Evolutionary conservation across 2,329 filamentous ascomycete species (phyloP), one percentile per base, ranked within the genome.

Genomic region (Xylariaceae sp.): DNA sequence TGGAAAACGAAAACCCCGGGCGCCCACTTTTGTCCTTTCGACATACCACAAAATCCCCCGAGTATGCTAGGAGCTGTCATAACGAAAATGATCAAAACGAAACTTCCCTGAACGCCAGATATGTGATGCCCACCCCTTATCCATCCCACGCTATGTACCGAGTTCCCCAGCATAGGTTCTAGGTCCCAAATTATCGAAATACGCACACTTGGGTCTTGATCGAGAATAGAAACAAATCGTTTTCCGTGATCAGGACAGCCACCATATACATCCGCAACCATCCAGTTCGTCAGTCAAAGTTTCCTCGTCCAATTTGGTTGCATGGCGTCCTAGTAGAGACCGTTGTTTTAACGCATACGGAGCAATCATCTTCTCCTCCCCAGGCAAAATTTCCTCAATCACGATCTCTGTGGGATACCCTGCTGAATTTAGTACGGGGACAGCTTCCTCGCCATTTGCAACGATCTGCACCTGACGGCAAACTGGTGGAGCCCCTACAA

Each of bases 201-300:
- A 44, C 56, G n/a, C 11, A 51, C 23, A 51, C 34, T 35, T 13
- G 30, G 13, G 50, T 55, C 23, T 30, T 48, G 37, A 45, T 37
- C 23, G 17, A 37, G 17, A 47, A 55, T 37, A 23, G 30, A 59
- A 59, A 30, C 41, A 53, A 61, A 45, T 30, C 18, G 18, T 13
- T 57, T 53, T 44, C 44, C 49, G 53, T 64, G 37, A 41, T 75
- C 65, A 82, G 56, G 74, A 76, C 52, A 77, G 72, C 73, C 76
- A 81, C 81, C 81, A 83, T 64, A 81, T 73, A 63, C 81, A 84
- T 7, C 78, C 80, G 57, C 81, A 84, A 41, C 78, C 73, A 58
- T 78, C 82, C 57, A 82, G 71, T 53, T 80, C 75, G 18, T 67
- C 65, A 30, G 65, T 64, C 13, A 51, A 55, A 13, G 57, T 48